Evolutionary conservation across 2,329 filamentous ascomycete species (phyloP), one percentile per base, ranked within the genome.

Genomic region (Daldinia eschscholtzii): DNA sequence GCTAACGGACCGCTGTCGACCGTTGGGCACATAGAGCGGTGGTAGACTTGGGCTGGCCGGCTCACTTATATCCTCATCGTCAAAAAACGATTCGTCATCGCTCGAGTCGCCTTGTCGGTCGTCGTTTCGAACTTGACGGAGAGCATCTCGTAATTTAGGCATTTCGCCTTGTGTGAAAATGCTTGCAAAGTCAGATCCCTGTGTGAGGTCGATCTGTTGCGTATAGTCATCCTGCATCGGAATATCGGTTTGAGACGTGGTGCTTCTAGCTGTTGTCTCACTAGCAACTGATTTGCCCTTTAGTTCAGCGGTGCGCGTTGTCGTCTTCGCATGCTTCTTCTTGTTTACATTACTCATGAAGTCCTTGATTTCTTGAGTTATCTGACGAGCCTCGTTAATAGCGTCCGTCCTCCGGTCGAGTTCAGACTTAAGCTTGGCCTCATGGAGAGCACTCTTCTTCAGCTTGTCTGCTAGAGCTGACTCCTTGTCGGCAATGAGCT

Each of bases 201-300:
- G 76, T 5, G 76, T 79, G 28, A 81, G 70, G 63, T 81, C 73
- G 50, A 81, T 74, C 65, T 81, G 77, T 52, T 75, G 76, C 9
- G 79, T 81, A 30, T 76, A 79, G 65, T 81, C 79, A 9, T 81
- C 80, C 56, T 81, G 77, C 41, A 78, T 73, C 48, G 77, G 75
- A 68, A 79, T 73, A 57, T 76, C 77, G n/a, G 67, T 75, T 28
- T 77, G 74, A 56, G 76, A 76, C 55, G 74, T 75, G 53, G 71
- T 76, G 75, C 74, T 81, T 71, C 76, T 80, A 72, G 76, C 76
- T 53, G 80, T 80, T 52, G 75, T 72, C 68, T 81, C 80, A 52
- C 73, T 78, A 28, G 72, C 66, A 37, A 73, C 70, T 46, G 73
- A 62, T 70, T 75, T 75, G 60, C 72, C 75, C 55, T 70, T 73